These are phyloP conservation scores for Dichotomocladium elegans DNA, from an alignment of 371 early-diverging fungal species.

Conservation along the genomic window DNA sequence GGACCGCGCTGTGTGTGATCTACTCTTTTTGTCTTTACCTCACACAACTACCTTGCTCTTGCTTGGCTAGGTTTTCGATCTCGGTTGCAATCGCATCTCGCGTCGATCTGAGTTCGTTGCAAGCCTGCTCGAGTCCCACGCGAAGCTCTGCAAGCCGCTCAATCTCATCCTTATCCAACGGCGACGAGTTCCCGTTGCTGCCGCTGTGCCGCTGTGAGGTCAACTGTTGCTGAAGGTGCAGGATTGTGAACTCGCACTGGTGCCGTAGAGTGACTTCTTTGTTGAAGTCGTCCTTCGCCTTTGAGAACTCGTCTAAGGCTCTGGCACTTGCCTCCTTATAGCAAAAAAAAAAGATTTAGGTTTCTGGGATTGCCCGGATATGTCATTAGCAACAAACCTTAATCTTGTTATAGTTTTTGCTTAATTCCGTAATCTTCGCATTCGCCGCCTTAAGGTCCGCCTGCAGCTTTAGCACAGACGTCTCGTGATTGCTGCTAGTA, in stretches of 20 bases:
- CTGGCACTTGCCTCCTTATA: constrained; percentile 31
- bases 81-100: constrained; percentile 22
- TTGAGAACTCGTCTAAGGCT: constrained; percentile 37
- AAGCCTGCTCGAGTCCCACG: constrained; percentile 30
- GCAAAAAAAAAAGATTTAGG: neutral
- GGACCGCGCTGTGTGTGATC: too few relatives aligned
- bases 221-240: constrained; percentile 31
- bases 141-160: constrained; percentile 29
- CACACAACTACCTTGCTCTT: constrained; percentile 32
- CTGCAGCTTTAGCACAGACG: constrained; percentile 13
- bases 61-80: constrained; percentile 16
- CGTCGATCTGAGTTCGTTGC: constrained; percentile 31
- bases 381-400: constrained; percentile 20
- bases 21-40: too few relatives aligned
- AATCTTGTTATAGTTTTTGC: constrained; percentile 28
- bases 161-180: constrained; percentile 31
- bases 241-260: constrained; percentile 28
- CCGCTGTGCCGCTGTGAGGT: constrained; percentile 14
- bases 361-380: too few relatives aligned
- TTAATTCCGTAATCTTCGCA: constrained; percentile 18
- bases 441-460: constrained; percentile 26
- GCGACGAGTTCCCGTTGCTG: constrained; percentile 13
- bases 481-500: neutral
- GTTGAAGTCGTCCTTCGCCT: constrained; percentile 40
- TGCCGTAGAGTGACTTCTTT: constrained; percentile 38